These are phyloP conservation scores for Turnera subulata DNA, from an alignment of 345 rosid species.

Conservation along the genomic window DNA sequence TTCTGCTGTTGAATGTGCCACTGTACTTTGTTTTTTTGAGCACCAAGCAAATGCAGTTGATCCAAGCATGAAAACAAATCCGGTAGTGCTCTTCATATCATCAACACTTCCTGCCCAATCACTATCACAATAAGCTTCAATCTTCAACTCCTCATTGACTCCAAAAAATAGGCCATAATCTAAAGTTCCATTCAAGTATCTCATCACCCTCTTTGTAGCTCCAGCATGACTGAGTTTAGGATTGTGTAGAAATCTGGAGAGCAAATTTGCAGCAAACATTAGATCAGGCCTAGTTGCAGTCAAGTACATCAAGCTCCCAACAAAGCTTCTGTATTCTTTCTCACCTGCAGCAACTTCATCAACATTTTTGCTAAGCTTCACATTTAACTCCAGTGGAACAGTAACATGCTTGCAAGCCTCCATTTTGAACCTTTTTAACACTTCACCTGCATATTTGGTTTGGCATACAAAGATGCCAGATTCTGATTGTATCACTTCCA, in stretches of 20 bases:
- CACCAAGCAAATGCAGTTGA: not conserved
- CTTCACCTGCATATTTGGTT: not conserved
- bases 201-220: not conserved
- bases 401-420: not conserved
- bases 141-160: not conserved
- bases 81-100: not conserved
- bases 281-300: not conserved
- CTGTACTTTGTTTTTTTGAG: not conserved
- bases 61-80: not conserved
- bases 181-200: not conserved
- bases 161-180: not conserved
- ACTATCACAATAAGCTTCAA: not conserved
- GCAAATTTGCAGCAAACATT: not conserved
- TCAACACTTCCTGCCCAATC: not conserved
- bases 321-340: not conserved
- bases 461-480: not conserved
- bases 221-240: not conserved
- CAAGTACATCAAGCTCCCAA: not conserved
- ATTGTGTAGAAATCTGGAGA: not conserved
- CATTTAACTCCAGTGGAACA: not conserved
- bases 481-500: not conserved
- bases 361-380: not conserved
- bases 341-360: not conserved
- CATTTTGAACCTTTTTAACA: not conserved
- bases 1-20: slow-evolving; percentile 1